Base-by-base conservation (phyloP, 257 asterid species). In the Solanum tacnaense region DNA sequence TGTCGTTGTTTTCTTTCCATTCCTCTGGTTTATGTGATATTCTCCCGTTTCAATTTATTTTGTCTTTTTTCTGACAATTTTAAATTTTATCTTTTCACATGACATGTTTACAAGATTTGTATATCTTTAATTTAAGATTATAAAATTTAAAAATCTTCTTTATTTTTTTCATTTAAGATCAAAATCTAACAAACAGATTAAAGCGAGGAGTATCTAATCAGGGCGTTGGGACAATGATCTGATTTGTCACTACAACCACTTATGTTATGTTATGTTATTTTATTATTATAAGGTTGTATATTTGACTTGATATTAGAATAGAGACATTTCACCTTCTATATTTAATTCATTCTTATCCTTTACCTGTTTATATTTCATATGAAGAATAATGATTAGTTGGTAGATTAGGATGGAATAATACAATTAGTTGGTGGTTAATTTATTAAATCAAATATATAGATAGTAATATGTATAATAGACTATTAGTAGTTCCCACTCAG, bases 311-410 rank as follows among this genome's bases (percentile, higher is more conserved):
- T 79, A 18, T 46, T 29, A 5, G 85, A 82, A 49, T 49, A 9
- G 44, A 27, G 85, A 82, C 85, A 49, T 49, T 82, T 82, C 70
- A 49, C 70, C 85, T 29, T 38, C 70, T 81, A 3, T 15, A 18
- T 81, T 81, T 9, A 81, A 29, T 81, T 81, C 68, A 46, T 38
- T 46, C 85, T 81, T 81, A 46, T 81, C 67, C 39, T 44, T 35
- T 29, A 46, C 68, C 41, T 81, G 41, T 81, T 81, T 46, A 44
- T 46, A 46, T 79, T 79, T 46, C 68, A 81, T 81, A 81, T 81
- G 25, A 81, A 46, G 25, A 78, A 39, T 46, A 46, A 7, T 79
- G 25, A 49, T 46, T 46, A 46, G 29, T 81, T 81, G 85, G 20
- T 81, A 16, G 41, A 81, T 81, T 82, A 29, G 18, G 85, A 82